Evolutionary conservation across 495 filamentous ascomycete genomes (phyloP).

Genomic region (Penicillium coffeae): DNA sequence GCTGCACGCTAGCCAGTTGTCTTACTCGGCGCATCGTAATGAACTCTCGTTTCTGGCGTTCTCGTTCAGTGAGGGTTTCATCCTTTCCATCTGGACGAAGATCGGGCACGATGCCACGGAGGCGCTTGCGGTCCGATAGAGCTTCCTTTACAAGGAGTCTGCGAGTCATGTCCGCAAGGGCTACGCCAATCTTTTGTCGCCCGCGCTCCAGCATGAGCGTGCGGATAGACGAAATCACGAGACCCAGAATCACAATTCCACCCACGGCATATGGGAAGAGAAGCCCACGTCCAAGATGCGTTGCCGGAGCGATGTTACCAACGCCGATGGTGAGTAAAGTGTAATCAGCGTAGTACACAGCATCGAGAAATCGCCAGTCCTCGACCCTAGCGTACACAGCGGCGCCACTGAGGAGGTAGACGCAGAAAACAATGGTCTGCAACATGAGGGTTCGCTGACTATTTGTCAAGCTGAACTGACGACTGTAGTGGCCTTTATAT

Average conservation of each 20-base stretch:
- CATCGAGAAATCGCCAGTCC: conserved; percentile 73
- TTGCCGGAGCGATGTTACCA: conserved; percentile 62
- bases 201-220: conserved; percentile 76
- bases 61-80: conserved; percentile 36
- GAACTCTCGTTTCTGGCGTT: conserved; percentile 68
- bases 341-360: conserved; percentile 78
- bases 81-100: conserved; percentile 5
- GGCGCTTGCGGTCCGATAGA: conserved; percentile 6
- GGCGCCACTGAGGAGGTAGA: conserved; percentile 72
- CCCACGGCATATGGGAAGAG: conserved; percentile 77
- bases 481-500: conserved; percentile 56
- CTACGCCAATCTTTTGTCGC: conserved; percentile 62
- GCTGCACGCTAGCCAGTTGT: conserved; percentile 48
- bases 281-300: conserved; percentile 59
- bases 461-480: conserved; percentile 66
- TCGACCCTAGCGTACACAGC: conserved; percentile 69
- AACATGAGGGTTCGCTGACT: conserved; percentile 83
- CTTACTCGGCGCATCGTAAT: conserved; percentile 74
- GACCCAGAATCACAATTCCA: conserved; percentile 77
- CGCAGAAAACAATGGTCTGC: conserved; percentile 74
- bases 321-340: conserved; percentile 84
- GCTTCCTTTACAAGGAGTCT: conserved; percentile 44
- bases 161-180: conserved; percentile 68
- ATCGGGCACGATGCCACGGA: conserved; percentile 12
- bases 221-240: conserved; percentile 79